Percentiles rank a stretch among this genome's conserved stretches.
These are phyloP conservation scores for Pseudogymnoascus pannorum DNA, from an alignment of 2,329 filamentous ascomycete species.

Conservation along the genomic window DNA sequence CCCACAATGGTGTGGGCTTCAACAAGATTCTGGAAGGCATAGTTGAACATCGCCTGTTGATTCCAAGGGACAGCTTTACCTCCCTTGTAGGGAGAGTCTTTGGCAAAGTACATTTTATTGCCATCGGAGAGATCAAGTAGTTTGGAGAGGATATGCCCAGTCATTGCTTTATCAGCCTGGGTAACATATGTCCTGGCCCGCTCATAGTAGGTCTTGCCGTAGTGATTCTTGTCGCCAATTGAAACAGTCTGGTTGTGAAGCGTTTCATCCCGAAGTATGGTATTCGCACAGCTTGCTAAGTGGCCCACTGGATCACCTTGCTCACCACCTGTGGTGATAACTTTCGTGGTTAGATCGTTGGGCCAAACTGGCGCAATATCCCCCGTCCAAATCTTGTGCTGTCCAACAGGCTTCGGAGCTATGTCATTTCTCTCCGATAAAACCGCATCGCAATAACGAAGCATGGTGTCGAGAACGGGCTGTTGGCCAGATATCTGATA, in stretches of 20 bases:
- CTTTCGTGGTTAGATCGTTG: slow-evolving; percentile 13
- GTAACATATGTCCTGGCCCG: not conserved
- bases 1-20: slow-evolving; percentile 16
- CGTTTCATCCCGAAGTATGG: not conserved
- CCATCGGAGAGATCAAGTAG: slow-evolving; percentile 13
- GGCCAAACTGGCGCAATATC: slow-evolving; percentile 18
- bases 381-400: slow-evolving; percentile 18
- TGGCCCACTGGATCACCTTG: not conserved
- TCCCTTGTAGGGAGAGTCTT: slow-evolving; percentile 18
- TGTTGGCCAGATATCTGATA: slow-evolving; percentile 18
- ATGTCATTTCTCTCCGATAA: slow-evolving; percentile 19
- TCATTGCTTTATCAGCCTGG: not conserved
- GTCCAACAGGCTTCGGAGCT: slow-evolving; percentile 17
- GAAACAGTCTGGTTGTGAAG: not conserved
- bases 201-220: not conserved
- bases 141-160: not conserved
- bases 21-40: slow-evolving; percentile 18
- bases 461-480: slow-evolving; percentile 18
- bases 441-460: slow-evolving; percentile 21
- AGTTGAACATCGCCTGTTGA: slow-evolving; percentile 22
- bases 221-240: not conserved
- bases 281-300: not conserved
- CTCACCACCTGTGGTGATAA: slow-evolving; percentile 13
- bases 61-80: slow-evolving; percentile 20
- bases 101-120: slow-evolving; percentile 20